Evolutionary conservation across 2,329 filamentous ascomycete genomes (phyloP).

Genomic region (Trichoderma polysporum): DNA sequence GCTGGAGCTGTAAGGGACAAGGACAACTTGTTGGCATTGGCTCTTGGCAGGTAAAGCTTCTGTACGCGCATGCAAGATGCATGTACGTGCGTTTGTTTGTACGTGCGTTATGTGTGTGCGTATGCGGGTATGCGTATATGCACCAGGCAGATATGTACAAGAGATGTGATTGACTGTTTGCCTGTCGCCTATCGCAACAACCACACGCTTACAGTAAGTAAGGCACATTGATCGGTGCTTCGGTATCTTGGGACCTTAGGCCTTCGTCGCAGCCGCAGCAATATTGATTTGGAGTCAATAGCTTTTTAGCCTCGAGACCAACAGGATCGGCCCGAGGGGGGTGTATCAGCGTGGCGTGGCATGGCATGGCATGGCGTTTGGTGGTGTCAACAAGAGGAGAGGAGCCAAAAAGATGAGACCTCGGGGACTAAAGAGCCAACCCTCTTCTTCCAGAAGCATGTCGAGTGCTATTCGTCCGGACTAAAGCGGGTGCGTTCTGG

Average conservation of each 20-base stretch:
- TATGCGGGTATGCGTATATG: conserved; percentile 16
- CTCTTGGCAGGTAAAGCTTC: conserved; percentile 10
- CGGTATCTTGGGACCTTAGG: background rate
- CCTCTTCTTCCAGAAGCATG: conserved; percentile 13
- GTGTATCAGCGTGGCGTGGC: conserved; percentile 1
- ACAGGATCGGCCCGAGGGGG: conserved; percentile 17
- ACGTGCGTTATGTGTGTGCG: conserved; percentile 4
- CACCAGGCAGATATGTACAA: background rate
- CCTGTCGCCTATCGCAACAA: background rate
- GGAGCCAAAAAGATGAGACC: background rate
- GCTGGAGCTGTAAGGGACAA: conserved; percentile 16
- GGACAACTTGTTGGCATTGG: background rate
- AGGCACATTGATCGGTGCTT: background rate
- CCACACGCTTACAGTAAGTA: background rate
- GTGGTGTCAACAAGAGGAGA: conserved; percentile 2
- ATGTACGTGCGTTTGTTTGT: conserved; percentile 13
- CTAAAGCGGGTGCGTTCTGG: conserved; percentile 3
- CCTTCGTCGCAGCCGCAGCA: background rate
- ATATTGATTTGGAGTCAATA: background rate
- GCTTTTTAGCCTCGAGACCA: background rate
- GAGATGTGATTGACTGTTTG: conserved; percentile 9
- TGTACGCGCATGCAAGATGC: conserved; percentile 14
- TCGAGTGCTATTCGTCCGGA: background rate
- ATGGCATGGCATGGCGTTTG: conserved; percentile 1
- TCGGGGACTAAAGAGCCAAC: background rate